Evolutionary conservation across 768 basidiomycete genomes (phyloP).

Genomic region (Suillus spraguei): DNA sequence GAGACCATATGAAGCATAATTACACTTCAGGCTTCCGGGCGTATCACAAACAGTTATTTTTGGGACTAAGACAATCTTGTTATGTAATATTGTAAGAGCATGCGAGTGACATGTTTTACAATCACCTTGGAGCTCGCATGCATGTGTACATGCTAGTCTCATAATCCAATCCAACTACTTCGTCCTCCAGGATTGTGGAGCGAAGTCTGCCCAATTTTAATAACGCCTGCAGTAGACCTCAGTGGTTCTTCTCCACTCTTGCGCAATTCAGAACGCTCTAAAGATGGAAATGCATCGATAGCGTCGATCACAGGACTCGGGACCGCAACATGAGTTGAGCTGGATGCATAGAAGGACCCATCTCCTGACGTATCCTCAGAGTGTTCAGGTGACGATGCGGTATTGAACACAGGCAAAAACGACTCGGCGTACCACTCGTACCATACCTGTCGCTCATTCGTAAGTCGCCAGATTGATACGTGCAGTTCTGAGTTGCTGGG

Average conservation of each 20-base stretch:
- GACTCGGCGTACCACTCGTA: constrained; percentile 99
- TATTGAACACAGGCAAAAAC: constrained; percentile 67
- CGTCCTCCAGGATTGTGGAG: constrained; percentile 91
- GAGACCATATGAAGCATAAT: not conserved
- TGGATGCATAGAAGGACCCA: constrained; percentile 28
- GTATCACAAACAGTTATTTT: not conserved
- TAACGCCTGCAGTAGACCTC: constrained; percentile 41
- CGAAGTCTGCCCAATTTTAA: constrained; percentile 95
- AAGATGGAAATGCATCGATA: constrained; percentile 42
- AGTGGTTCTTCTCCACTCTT: constrained; percentile 14
- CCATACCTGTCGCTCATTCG: constrained; percentile 90
- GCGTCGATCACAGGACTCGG: constrained; percentile 79
- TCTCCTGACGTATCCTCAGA: constrained; percentile 21
- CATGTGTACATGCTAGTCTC: constrained; percentile 15
- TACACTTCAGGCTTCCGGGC: not conserved
- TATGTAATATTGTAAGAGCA: not conserved
- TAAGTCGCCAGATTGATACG: constrained; percentile 93
- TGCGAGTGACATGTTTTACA: not conserved
- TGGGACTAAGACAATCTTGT: constrained; percentile 4
- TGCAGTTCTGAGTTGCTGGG: constrained; percentile 92
- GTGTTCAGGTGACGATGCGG: constrained; percentile 24
- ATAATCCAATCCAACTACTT: constrained; percentile 93
- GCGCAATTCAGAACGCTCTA: constrained; percentile 18
- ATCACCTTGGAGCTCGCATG: not conserved
- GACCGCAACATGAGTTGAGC: constrained; percentile 32